These are phyloP conservation scores for Emericellopsis cladophorae DNA, from an alignment of 2,329 filamentous ascomycete genomes.

Conservation along the genomic window DNA sequence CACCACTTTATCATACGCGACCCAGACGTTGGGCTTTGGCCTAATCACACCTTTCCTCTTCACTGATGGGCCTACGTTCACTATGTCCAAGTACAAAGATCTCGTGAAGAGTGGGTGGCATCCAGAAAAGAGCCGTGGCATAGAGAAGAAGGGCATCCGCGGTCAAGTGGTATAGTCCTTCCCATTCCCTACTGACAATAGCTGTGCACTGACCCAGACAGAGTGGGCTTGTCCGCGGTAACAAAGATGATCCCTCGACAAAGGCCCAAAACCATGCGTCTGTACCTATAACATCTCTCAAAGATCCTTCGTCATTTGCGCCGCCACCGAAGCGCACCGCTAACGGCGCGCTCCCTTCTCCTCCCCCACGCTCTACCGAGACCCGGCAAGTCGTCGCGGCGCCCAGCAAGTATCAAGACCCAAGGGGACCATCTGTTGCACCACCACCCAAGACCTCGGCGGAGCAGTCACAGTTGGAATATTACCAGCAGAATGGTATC, in stretches of 20 bases:
- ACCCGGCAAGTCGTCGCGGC: slow-evolving; percentile 14
- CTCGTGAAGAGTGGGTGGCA: slow-evolving; percentile 40
- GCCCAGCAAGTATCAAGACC: slow-evolving; percentile 20
- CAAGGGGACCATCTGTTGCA: slow-evolving; percentile 8
- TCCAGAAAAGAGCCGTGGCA: slow-evolving; percentile 25
- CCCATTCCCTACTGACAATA: not conserved
- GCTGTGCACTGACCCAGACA: slow-evolving; percentile 9
- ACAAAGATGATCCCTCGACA: slow-evolving; percentile 15
- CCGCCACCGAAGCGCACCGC: slow-evolving; percentile 58
- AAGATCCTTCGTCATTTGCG: slow-evolving; percentile 66
- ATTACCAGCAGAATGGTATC: slow-evolving; percentile 3
- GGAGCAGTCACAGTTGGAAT: slow-evolving; percentile 1
- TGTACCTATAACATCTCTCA: slow-evolving; percentile 55
- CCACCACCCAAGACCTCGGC: slow-evolving; percentile 5
- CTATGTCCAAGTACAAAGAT: slow-evolving; percentile 33
- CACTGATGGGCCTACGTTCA: not conserved
- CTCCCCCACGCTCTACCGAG: slow-evolving; percentile 8
- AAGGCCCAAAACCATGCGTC: slow-evolving; percentile 23
- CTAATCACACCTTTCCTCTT: not conserved
- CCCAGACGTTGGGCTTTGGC: too few species aligned
- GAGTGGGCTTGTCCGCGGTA: slow-evolving; percentile 32
- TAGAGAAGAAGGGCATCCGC: slow-evolving; percentile 22
- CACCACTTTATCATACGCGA: too few species aligned
- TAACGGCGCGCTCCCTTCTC: slow-evolving; percentile 18
- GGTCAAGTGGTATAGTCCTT: slow-evolving; percentile 27